Evolutionary conservation across 768 basidiomycete genomes (phyloP).

Genomic region (Podaxis rugospora): DNA sequence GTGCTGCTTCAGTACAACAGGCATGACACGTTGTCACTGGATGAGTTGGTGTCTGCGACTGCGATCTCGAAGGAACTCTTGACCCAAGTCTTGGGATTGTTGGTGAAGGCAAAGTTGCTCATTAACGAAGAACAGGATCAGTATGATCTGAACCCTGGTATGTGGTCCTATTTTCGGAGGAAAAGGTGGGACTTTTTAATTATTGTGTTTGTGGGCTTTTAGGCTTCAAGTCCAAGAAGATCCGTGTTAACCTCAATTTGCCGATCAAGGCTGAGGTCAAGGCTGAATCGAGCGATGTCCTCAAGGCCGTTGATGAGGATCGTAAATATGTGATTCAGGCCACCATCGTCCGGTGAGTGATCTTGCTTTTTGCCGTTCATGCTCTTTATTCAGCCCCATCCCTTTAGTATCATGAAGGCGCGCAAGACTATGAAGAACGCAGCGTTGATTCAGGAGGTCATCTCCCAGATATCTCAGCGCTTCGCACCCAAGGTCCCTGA

Average conservation of each 20-base stretch:
- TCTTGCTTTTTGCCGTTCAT: background rate
- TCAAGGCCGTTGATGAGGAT: conserved; percentile 96
- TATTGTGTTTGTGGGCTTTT: background rate
- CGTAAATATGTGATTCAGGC: conserved; percentile 96
- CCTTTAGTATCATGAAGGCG: conserved; percentile 84
- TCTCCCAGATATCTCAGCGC: conserved; percentile 81
- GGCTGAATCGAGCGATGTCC: conserved; percentile 82
- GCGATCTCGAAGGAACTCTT: conserved; percentile 77
- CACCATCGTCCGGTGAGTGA: conserved; percentile 73
- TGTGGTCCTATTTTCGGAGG: conserved; percentile 11
- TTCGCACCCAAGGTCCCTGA: conserved; percentile 94
- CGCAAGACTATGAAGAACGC: conserved; percentile 96
- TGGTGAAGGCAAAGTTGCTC: conserved; percentile 87
- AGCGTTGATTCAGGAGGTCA: conserved; percentile 83
- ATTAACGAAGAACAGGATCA: conserved; percentile 85
- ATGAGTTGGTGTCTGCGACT: conserved; percentile 78
- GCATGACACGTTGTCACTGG: conserved; percentile 79
- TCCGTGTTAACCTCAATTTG: conserved; percentile 84
- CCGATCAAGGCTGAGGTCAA: conserved; percentile 95
- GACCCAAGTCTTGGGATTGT: conserved; percentile 61
- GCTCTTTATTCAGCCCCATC: background rate
- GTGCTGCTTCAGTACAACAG: conserved; percentile 93
- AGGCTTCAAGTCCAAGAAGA: conserved; percentile 94
- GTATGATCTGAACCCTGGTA: conserved; percentile 86
- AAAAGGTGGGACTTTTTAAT: background rate